Evolutionary conservation across 2,329 filamentous ascomycete genomes (phyloP).

Genomic region (Mollisia scopiformis): DNA sequence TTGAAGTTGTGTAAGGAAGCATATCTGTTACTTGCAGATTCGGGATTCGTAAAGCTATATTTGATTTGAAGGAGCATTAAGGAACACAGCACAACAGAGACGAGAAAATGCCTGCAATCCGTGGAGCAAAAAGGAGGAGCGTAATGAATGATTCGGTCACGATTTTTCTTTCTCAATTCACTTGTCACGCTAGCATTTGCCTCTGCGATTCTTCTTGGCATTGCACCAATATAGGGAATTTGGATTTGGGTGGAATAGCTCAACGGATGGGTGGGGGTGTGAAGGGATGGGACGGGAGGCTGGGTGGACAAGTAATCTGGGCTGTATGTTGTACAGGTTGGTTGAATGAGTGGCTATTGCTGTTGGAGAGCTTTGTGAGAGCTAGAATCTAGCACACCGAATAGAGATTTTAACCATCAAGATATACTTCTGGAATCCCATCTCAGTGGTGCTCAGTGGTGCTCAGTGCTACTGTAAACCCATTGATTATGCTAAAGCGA

Average conservation of each 20-base stretch:
- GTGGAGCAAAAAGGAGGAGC: not conserved
- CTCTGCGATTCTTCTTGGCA: not conserved
- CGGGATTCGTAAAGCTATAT: not conserved
- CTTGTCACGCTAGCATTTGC: not conserved
- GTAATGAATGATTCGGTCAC: not conserved
- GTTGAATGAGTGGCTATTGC: no score
- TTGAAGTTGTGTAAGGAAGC: slow-evolving; percentile 31
- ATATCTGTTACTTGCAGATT: not conserved
- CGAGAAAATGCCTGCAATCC: no score
- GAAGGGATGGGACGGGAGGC: not conserved
- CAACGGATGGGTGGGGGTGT: not conserved
- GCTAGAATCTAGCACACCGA: no score
- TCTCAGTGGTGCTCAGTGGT: no score
- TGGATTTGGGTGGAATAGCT: not conserved
- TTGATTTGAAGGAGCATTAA: not conserved
- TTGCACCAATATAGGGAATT: not conserved
- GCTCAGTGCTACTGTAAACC: no score
- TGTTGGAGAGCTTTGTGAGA: no score
- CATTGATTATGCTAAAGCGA: no score
- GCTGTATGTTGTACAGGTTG: not conserved
- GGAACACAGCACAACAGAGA: not conserved
- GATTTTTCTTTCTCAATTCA: not conserved
- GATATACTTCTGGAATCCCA: no score
- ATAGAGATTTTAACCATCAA: no score
- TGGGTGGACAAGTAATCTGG: not conserved